Evolutionary conservation across 2,329 filamentous ascomycete species (phyloP).

Genomic region (Diaporthe eres): DNA sequence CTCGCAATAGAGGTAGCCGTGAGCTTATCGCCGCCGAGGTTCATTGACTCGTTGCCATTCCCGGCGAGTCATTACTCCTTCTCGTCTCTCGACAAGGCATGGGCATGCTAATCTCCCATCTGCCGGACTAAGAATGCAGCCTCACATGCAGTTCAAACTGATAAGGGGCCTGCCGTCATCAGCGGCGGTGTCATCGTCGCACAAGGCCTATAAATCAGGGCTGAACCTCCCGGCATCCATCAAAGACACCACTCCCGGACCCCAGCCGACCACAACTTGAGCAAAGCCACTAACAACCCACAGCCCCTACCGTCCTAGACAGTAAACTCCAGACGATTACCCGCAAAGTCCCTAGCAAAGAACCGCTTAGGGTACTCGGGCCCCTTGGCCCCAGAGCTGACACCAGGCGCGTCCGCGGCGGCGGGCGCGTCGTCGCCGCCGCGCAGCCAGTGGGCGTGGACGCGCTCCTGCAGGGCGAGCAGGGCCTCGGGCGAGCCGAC

Average conservation of each 20-base stretch:
- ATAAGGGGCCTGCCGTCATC: not conserved
- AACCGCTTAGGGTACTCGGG: slow-evolving; percentile 73
- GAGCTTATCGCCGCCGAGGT: not conserved
- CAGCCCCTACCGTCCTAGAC: not conserved
- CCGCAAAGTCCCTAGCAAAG: slow-evolving; percentile 72
- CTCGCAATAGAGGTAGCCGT: not conserved
- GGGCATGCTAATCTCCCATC: not conserved
- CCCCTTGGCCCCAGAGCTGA: slow-evolving; percentile 59
- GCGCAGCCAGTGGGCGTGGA: slow-evolving; percentile 65
- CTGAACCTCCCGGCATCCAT: not conserved
- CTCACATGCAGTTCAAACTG: not conserved
- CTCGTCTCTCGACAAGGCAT: not conserved
- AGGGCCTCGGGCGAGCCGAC: slow-evolving; percentile 64
- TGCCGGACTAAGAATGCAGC: too few relatives aligned
- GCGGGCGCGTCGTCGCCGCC: slow-evolving; percentile 65
- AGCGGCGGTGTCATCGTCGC: not conserved
- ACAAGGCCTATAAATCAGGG: fast-evolving
- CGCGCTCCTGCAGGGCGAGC: slow-evolving; percentile 58
- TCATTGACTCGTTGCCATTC: not conserved
- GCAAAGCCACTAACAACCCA: not conserved
- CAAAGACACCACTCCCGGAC: too few relatives aligned
- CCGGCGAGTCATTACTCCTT: not conserved
- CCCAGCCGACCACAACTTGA: not conserved
- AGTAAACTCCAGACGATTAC: slow-evolving; percentile 67
- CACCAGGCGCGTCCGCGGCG: slow-evolving; percentile 69